phyloP scores from a whole-genome alignment of 352 stramenopile genomes.

The Phytopythium vexans region DNA sequence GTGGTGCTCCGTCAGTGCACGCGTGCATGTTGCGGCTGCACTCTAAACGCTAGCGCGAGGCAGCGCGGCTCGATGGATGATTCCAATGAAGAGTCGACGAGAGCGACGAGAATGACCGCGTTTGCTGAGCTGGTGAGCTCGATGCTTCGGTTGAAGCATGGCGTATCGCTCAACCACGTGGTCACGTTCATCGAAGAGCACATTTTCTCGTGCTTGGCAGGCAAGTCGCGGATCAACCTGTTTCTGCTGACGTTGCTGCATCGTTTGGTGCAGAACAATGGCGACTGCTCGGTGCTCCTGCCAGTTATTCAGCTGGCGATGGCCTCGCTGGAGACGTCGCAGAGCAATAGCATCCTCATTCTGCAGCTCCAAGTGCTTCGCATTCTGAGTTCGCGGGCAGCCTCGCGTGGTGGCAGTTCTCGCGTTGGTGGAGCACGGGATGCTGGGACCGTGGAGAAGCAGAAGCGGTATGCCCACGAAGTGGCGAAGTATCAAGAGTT shows the following conservation, averaged over 20 bases:
- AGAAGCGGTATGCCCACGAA: not conserved
- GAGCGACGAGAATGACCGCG: conserved; percentile 20
- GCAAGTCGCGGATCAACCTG: conserved; percentile 39
- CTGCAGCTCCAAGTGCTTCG: conserved; percentile 53
- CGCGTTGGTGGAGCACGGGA: too few species aligned
- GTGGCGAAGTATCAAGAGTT: conserved; percentile 17
- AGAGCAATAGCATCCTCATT: conserved; percentile 33
- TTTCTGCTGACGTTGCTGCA: conserved; percentile 56
- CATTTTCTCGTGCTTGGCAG: conserved; percentile 33
- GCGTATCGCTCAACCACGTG: conserved; percentile 19
- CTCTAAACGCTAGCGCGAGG: not conserved
- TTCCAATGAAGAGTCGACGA: not conserved
- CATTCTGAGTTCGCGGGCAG: conserved; percentile 32
- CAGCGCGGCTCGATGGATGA: not conserved
- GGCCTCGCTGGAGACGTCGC: conserved; percentile 26
- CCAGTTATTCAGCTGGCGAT: conserved; percentile 40
- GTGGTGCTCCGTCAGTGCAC: conserved; percentile 54
- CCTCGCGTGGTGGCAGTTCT: too few species aligned
- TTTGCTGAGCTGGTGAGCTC: conserved; percentile 50
- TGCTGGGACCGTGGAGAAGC: not conserved
- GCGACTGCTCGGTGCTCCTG: conserved; percentile 20
- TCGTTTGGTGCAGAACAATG: conserved; percentile 31
- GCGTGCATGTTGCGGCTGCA: conserved; percentile 49
- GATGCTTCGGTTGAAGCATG: conserved; percentile 24
- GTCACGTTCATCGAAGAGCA: conserved; percentile 45